These are phyloP conservation scores for Aspergillus bridgeri DNA, from an alignment of 495 filamentous ascomycete genomes.

Conservation along the genomic window DNA sequence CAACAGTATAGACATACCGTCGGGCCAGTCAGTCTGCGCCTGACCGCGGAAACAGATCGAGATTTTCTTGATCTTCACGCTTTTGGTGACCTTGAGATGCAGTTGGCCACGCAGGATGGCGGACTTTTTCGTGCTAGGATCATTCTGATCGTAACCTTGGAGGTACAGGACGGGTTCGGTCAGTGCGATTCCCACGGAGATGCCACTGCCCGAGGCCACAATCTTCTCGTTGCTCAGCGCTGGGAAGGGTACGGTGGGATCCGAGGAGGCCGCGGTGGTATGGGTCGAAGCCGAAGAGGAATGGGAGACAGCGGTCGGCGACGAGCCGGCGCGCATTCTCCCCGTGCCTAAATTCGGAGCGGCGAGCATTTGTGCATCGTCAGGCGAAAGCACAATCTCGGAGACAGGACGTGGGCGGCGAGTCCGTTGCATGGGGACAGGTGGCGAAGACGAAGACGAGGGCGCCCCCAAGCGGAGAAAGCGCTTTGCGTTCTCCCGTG, in stretches of 20 bases:
- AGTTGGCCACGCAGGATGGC: slow-evolving; percentile 85
- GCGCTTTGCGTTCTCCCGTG: slow-evolving; percentile 50
- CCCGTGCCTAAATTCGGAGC: slow-evolving; percentile 21
- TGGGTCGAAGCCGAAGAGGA: slow-evolving; percentile 9
- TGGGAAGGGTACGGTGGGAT: slow-evolving; percentile 34
- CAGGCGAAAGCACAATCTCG: slow-evolving; percentile 39
- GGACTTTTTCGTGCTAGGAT: slow-evolving; percentile 63
- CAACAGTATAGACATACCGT: slow-evolving; percentile 52
- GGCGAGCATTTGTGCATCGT: slow-evolving; percentile 29
- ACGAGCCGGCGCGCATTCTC: slow-evolving; percentile 30
- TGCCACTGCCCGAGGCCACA: slow-evolving; percentile 68
- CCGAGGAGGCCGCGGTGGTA: slow-evolving; percentile 18
- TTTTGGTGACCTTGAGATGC: slow-evolving; percentile 79
- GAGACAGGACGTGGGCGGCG: slow-evolving; percentile 36
- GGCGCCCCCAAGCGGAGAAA: slow-evolving; percentile 44
- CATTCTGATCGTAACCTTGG: slow-evolving; percentile 84
- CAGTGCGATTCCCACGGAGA: slow-evolving; percentile 68
- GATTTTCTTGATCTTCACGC: slow-evolving; percentile 91
- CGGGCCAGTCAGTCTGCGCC: slow-evolving; percentile 92
- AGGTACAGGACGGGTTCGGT: slow-evolving; percentile 90
- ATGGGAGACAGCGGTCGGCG: slow-evolving; percentile 27
- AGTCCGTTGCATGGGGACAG: slow-evolving; percentile 19
- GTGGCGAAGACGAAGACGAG: slow-evolving; percentile 24
- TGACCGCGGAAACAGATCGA: slow-evolving; percentile 81
- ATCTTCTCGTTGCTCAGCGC: slow-evolving; percentile 57